phyloP scores from a whole-genome alignment of 2,329 filamentous ascomycete species.

The Sarocladium brachiariae region DNA sequence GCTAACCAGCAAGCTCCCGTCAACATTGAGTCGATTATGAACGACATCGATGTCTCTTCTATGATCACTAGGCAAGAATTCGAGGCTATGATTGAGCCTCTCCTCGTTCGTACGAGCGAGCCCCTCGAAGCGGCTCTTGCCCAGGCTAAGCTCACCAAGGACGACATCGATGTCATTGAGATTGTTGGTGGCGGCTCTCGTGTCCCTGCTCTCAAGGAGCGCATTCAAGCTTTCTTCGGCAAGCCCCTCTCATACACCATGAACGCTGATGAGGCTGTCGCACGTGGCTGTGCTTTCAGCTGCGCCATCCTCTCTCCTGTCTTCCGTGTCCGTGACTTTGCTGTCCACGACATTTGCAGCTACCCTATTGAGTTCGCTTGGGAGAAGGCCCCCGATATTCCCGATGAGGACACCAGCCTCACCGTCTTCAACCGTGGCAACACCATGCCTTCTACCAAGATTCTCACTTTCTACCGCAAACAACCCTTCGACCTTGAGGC shows the following conservation, averaged over 20 bases:
- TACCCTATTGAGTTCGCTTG: constrained; percentile 98
- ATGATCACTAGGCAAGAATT: constrained; percentile 93
- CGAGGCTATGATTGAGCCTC: constrained; percentile 80
- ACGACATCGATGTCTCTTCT: constrained; percentile 83
- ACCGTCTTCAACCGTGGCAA: constrained; percentile 98
- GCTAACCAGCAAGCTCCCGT: constrained; percentile 88
- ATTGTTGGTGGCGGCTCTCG: constrained; percentile 92
- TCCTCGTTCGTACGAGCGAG: constrained; percentile 63
- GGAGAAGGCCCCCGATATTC: constrained; percentile 98
- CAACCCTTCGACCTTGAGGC: constrained; percentile 95
- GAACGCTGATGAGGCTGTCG: constrained; percentile 96
- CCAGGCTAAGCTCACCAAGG: constrained; percentile 84
- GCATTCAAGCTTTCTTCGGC: constrained; percentile 83
- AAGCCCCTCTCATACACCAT: constrained; percentile 92
- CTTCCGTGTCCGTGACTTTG: constrained; percentile 97
- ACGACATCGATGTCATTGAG: constrained; percentile 91
- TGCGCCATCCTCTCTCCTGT: constrained; percentile 95
- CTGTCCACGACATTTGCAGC: constrained; percentile 93
- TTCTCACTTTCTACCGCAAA: constrained; percentile 98
- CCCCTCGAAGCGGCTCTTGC: constrained; percentile 87
- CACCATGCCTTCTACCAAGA: constrained; percentile 96
- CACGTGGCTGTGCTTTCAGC: constrained; percentile 92
- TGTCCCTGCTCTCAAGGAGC: constrained; percentile 86
- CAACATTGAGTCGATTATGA: constrained; percentile 98
- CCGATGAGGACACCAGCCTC: constrained; percentile 94